A percentile compares a stretch with the other conserved stretches of the same genome.
Evolutionary conservation across 305 asterid genomes (phyloP).

Genomic region (Fraxinus greggii): DNA sequence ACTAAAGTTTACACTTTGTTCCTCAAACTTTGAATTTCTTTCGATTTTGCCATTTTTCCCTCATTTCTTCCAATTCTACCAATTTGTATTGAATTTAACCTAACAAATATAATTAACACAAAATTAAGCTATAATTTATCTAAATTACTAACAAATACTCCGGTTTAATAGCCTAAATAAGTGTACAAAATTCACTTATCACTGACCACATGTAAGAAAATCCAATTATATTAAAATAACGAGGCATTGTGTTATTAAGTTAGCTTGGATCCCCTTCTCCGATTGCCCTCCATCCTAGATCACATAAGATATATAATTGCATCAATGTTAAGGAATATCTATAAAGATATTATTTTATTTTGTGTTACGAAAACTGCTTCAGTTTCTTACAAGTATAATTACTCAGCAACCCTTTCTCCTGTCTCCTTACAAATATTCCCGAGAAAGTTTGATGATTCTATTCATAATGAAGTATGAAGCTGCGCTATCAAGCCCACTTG

Average conservation of each 20-base stretch:
- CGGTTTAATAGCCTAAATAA: too few relatives aligned
- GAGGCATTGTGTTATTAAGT: conserved; percentile 36
- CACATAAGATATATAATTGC: not conserved
- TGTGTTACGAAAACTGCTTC: not conserved
- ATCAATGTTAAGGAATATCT: not conserved
- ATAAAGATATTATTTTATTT: not conserved
- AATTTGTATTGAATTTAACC: too few relatives aligned
- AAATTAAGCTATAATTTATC: too few relatives aligned
- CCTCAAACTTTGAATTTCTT: too few relatives aligned
- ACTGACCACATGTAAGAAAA: too few relatives aligned
- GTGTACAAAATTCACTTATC: too few relatives aligned
- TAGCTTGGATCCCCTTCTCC: conserved; percentile 31
- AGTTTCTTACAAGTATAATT: conserved; percentile 37
- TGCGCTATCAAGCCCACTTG: conserved; percentile 58
- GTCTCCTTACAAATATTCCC: conserved; percentile 30
- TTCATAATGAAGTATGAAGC: conserved; percentile 58
- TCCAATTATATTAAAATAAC: not conserved
- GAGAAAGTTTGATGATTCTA: conserved; percentile 39
- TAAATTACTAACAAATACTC: too few relatives aligned
- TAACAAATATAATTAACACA: too few relatives aligned
- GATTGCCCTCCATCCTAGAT: conserved; percentile 34
- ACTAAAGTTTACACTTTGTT: too few relatives aligned
- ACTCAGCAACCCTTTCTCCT: conserved; percentile 36
- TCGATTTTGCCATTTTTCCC: too few relatives aligned
- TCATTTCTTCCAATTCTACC: too few relatives aligned